Evolutionary conservation across 352 stramenopile species (phyloP).

Genomic region (Pythium vanterpoolii): DNA sequence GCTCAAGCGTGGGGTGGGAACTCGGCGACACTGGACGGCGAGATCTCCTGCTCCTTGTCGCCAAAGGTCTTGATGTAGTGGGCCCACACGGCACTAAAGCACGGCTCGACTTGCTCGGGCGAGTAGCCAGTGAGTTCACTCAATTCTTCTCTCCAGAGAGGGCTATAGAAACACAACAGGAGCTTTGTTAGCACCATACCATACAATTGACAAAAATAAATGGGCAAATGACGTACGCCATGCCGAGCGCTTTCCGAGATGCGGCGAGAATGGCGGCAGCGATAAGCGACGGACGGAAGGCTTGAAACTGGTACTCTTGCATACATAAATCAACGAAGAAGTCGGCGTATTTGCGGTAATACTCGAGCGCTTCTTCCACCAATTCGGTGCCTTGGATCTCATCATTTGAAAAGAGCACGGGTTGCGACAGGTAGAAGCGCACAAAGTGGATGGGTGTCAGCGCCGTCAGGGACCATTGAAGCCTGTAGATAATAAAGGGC

Average conservation of each 20-base stretch:
- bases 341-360: slow-evolving; percentile 84
- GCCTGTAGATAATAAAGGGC: slow-evolving; percentile 27
- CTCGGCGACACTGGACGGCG: slow-evolving; percentile 61
- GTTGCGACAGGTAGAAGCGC: slow-evolving; percentile 75
- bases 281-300: slow-evolving; percentile 78
- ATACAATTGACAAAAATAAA: neutral
- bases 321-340: slow-evolving; percentile 86
- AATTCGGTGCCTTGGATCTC: slow-evolving; percentile 67
- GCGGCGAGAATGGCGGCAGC: slow-evolving; percentile 73
- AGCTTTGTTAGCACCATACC: neutral
- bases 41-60: slow-evolving; percentile 72
- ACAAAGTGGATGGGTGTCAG: slow-evolving; percentile 81
- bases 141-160: slow-evolving; percentile 81
- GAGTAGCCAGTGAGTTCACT: slow-evolving; percentile 79
- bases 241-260: slow-evolving; percentile 71
- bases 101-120: slow-evolving; percentile 73
- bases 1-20: slow-evolving; percentile 23
- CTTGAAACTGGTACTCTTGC: slow-evolving; percentile 82
- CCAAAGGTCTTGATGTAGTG: slow-evolving; percentile 78
- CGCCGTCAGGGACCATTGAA: slow-evolving; percentile 65
- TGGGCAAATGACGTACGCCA: slow-evolving; percentile 34
- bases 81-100: slow-evolving; percentile 79
- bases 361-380: slow-evolving; percentile 70
- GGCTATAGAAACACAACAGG: slow-evolving; percentile 23
- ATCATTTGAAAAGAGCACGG: slow-evolving; percentile 78